Evolutionary conservation across 352 stramenopile genomes (phyloP), one percentile per base, ranked within the genome.

Genomic region (Phytophthora rubi): DNA sequence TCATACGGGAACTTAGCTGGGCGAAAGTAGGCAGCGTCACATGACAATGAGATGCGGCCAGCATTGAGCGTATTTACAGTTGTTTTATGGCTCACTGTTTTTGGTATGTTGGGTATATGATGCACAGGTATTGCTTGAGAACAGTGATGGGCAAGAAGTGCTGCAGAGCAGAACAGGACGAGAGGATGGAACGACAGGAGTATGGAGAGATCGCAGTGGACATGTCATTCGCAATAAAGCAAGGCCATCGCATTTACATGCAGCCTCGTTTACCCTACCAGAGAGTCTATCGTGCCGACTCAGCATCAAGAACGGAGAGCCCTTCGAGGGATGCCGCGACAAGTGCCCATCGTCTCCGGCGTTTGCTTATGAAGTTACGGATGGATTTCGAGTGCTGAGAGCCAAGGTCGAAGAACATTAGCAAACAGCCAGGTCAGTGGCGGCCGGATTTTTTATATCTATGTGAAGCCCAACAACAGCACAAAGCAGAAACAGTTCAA

Each of bases 401-500:
- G 59, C 52, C 0, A 55, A 21, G 12, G 66, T 68, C 2, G 12
- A 64, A 16, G 47, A 59, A 13, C 59, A 63, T 15, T 68, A 59
- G 35, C 12, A 35, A 33, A 15, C 26, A 65, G 18, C 59, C 35
- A 9, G 47, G 59, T 4, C 44, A 73, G 26, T 68, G 53, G 59
- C 56, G 45, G 4, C 0, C n/a, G 1, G 47, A 48, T 0, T 56
- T 68, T 4, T 35, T 21, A 56, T 6, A 68, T 73, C 23, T 61
- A 59, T 18, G 6, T 56, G 2, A 63, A 64, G 54, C 33, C 54
- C 2, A 64, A 3, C 16, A 64, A 63, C 44, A 57, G 47, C 26
- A 45, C 54, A 1, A 35, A 65, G 23, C 53, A 68, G 45, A 68
- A 68, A n/a, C 4, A 68, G 8, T 65, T 42, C 28, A 15, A 65